phyloP scores from a whole-genome alignment of 257 asterid genomes.

The Solanum stenotomum region DNA sequence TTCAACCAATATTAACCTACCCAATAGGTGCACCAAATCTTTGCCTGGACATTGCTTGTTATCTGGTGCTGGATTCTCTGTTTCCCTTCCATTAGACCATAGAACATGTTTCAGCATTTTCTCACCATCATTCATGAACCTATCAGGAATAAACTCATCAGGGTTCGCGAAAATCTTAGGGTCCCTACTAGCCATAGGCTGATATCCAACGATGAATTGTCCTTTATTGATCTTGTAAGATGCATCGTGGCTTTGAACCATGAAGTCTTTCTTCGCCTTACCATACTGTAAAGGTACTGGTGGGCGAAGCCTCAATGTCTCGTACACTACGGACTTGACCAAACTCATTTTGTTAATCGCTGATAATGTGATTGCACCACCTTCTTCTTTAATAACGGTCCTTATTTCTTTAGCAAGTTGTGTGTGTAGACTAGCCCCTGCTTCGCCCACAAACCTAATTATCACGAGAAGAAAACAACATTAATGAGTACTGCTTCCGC shows the following conservation, averaged over 20 bases:
- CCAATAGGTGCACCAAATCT: constrained; percentile 43
- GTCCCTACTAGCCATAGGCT: constrained; percentile 63
- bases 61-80: constrained; percentile 31
- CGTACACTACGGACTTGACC: constrained; percentile 63
- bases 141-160: constrained; percentile 42
- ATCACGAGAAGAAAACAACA: constrained; percentile 24
- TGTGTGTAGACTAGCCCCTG: constrained; percentile 46
- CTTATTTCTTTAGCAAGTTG: constrained; percentile 52
- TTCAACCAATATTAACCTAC: constrained; percentile 62
- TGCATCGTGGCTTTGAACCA: constrained; percentile 43
- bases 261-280: constrained; percentile 42
- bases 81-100: constrained; percentile 74
- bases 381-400: constrained; percentile 26
- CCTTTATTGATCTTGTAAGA: constrained; percentile 53
- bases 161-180: constrained; percentile 32
- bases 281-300: constrained; percentile 75
- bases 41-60: constrained; percentile 78
- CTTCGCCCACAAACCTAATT: constrained; percentile 57
- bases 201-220: constrained; percentile 68
- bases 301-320: constrained; percentile 53
- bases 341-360: constrained; percentile 39
- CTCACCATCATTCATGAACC: constrained; percentile 59
- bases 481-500: too few relatives aligned
- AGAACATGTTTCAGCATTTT: constrained; percentile 41
- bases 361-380: constrained; percentile 31